These are phyloP conservation scores for Picea mariana DNA, from an alignment of 83 land plant genomes.

Conservation along the genomic window DNA sequence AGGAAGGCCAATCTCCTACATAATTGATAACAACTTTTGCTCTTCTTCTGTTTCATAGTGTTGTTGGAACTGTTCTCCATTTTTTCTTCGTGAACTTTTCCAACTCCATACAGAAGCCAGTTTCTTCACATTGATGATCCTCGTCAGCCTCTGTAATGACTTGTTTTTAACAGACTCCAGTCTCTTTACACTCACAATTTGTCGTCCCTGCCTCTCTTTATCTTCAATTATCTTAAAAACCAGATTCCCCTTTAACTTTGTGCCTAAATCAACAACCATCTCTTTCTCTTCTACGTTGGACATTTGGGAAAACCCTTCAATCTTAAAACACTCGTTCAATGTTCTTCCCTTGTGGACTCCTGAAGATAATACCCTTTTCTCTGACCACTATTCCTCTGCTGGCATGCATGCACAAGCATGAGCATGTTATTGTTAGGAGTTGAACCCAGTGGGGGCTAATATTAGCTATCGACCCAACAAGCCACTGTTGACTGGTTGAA, in stretches of 20 bases:
- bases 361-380: not conserved
- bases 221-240: too few species aligned
- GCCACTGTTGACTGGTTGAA: not conserved
- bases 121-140: not conserved
- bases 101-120: not conserved
- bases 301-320: not conserved
- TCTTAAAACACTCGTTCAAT: not conserved
- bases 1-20: not conserved
- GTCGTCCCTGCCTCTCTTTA: not conserved
- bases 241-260: not conserved
- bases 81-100: conserved; percentile 4
- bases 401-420: too few species aligned
- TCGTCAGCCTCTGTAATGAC: not conserved
- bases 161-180: not conserved
- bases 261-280: not conserved
- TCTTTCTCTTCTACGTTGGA: not conserved
- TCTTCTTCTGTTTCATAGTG: not conserved
- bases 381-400: not conserved
- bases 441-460: too few species aligned
- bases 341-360: not conserved
- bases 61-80: conserved; percentile 1
- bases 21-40: not conserved
- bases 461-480: too few species aligned
- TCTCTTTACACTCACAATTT: not conserved
- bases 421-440: too few species aligned